Percentiles rank a stretch among this genome's conserved stretches.
Conservation (phyloP, 306 rosid species). For the Lablab purpureus region DNA sequence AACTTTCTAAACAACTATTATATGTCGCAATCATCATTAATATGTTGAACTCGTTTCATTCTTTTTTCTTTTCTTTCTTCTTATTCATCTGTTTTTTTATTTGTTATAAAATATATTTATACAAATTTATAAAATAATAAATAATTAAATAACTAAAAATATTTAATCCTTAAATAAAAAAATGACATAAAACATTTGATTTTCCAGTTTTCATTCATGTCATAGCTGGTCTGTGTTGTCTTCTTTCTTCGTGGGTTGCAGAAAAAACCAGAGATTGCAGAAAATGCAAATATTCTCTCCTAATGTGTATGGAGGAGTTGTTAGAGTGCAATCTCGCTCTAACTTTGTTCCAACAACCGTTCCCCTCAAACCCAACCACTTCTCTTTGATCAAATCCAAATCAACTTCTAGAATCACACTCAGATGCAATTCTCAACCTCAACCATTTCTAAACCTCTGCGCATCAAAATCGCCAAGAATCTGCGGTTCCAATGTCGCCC, state of each 20-base stretch:
- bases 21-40: too few species aligned
- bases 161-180: too few species aligned
- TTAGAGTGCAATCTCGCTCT: conserved; percentile 39
- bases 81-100: too few species aligned
- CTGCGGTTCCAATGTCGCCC: background rate
- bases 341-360: conserved; percentile 26
- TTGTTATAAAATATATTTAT: too few species aligned
- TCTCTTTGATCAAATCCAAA: background rate
- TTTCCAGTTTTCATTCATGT: background rate
- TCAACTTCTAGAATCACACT: conserved; percentile 21
- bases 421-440: conserved; percentile 35
- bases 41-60: too few species aligned
- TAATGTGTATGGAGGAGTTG: conserved; percentile 29
- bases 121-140: too few species aligned
- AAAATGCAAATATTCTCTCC: conserved; percentile 58
- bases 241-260: background rate
- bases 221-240: background rate
- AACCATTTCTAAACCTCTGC: conserved; percentile 4
- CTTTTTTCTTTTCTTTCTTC: too few species aligned
- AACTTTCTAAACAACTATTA: too few species aligned
- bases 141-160: too few species aligned
- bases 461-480: background rate
- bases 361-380: conserved; percentile 17
- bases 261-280: background rate
- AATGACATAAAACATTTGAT: too few species aligned